phyloP scores from a whole-genome alignment of 768 basidiomycete genomes.

The Neoboletus subvelutipes region DNA sequence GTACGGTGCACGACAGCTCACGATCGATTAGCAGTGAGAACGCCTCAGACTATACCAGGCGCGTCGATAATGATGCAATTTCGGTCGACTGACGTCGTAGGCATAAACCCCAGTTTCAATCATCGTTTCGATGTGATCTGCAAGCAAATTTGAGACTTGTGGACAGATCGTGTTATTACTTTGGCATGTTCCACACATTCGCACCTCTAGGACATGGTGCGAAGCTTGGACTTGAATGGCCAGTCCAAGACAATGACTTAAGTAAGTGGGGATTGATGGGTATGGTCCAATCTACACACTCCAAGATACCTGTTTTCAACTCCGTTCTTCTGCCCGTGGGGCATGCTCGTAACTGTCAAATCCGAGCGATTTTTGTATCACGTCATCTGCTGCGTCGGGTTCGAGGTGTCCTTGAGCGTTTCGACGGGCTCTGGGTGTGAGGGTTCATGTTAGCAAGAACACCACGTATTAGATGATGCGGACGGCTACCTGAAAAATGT shows the following conservation, averaged over 20 bases:
- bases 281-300: not conserved
- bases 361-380: constrained; percentile 78
- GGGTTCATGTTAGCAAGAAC: not conserved
- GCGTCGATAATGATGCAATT: too few species aligned
- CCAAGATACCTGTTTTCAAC: not conserved
- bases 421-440: constrained; percentile 66
- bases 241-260: not conserved
- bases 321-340: constrained; percentile 30
- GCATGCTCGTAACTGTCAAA: constrained; percentile 61
- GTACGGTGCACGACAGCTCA: not conserved
- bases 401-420: constrained; percentile 85
- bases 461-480: not conserved
- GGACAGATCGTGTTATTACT: not conserved
- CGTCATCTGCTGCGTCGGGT: constrained; percentile 83
- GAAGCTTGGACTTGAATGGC: not conserved
- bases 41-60: not conserved
- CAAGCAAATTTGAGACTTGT: not conserved
- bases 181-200: not conserved
- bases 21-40: not conserved
- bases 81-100: not conserved
- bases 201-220: not conserved
- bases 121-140: not conserved
- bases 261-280: not conserved
- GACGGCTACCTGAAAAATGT: constrained; percentile 86
- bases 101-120: not conserved